A percentile compares a stretch with the other conserved stretches of the same genome.
phyloP scores from a whole-genome alignment of 108 stramenopile species.

The Cyclotella kingstonii region DNA sequence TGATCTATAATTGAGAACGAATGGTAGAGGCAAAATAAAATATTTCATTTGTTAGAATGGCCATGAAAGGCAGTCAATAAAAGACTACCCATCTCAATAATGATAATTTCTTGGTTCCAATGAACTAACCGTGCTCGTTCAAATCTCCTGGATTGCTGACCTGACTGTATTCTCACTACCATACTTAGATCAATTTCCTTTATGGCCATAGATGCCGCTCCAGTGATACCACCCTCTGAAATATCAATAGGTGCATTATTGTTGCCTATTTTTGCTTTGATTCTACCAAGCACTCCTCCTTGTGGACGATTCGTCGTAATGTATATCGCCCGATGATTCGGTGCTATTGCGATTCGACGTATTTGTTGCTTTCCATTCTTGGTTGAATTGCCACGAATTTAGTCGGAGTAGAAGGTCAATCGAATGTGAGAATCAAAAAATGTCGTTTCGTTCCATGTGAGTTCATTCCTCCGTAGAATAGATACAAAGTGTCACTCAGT shows the following conservation, averaged over 20 bases:
- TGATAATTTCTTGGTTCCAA: too few relatives aligned
- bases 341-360: conserved; percentile 62
- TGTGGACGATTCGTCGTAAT: conserved; percentile 61
- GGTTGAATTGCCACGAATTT: background rate
- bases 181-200: conserved; percentile 58
- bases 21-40: too few relatives aligned
- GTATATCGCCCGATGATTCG: conserved; percentile 58
- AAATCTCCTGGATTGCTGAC: conserved; percentile 69
- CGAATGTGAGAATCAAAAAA: too few relatives aligned
- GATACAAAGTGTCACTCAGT: too few relatives aligned
- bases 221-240: background rate
- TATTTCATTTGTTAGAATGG: background rate
- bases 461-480: too few relatives aligned
- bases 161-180: conserved; percentile 65
- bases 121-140: conserved; percentile 37
- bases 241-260: too few relatives aligned
- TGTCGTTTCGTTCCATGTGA: too few relatives aligned
- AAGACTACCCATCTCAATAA: background rate
- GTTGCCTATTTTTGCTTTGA: conserved; percentile 30
- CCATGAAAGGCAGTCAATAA: background rate
- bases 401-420: background rate
- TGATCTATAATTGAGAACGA: too few relatives aligned
- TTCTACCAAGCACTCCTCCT: conserved; percentile 33
- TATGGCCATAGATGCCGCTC: conserved; percentile 2
- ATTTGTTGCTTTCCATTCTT: conserved; percentile 72